Percentiles rank a stretch among this genome's conserved stretches.
Evolutionary conservation across 306 rosid species (phyloP).

Genomic region (Cicer pinnatifidum): DNA sequence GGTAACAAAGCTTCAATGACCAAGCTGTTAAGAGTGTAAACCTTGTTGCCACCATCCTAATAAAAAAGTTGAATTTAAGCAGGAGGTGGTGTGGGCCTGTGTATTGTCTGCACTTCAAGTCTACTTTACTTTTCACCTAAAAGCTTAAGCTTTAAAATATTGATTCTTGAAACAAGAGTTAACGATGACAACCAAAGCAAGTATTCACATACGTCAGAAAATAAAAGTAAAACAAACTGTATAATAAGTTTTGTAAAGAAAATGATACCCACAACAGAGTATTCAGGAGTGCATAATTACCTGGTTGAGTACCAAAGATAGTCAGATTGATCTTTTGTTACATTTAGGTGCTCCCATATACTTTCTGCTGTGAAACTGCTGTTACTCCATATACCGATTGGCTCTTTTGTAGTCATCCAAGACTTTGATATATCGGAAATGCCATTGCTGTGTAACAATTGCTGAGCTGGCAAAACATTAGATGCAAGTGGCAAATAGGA

Average conservation of each 20-base stretch:
- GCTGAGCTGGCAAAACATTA: conserved; percentile 46
- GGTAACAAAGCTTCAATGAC: background rate
- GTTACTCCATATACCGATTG: conserved; percentile 73
- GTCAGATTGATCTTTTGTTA: conserved; percentile 90
- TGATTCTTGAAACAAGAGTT: conserved; percentile 31
- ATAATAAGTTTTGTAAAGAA: conserved; percentile 26
- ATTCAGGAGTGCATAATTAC: conserved; percentile 54
- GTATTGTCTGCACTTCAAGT: conserved; percentile 2
- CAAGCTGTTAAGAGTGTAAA: conserved; percentile 10
- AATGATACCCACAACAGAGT: conserved; percentile 35
- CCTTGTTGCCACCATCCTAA: background rate
- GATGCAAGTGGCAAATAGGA: conserved; percentile 54
- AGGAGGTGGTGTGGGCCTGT: background rate
- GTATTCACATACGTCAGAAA: conserved; percentile 5
- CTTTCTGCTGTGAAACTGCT: conserved; percentile 66
- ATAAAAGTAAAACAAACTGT: conserved; percentile 23
- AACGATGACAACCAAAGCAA: conserved; percentile 3
- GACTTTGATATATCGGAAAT: conserved; percentile 48
- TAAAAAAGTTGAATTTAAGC: conserved; percentile 24
- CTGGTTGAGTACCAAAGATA: conserved; percentile 90
- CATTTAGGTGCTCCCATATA: conserved; percentile 93
- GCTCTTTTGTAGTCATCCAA: conserved; percentile 83
- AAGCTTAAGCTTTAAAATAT: conserved; percentile 27
- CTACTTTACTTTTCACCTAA: background rate
- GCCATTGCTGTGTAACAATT: conserved; percentile 42